Base-by-base conservation (phyloP, 805 yeast species). In the Cyberlindnera japonica region DNA sequence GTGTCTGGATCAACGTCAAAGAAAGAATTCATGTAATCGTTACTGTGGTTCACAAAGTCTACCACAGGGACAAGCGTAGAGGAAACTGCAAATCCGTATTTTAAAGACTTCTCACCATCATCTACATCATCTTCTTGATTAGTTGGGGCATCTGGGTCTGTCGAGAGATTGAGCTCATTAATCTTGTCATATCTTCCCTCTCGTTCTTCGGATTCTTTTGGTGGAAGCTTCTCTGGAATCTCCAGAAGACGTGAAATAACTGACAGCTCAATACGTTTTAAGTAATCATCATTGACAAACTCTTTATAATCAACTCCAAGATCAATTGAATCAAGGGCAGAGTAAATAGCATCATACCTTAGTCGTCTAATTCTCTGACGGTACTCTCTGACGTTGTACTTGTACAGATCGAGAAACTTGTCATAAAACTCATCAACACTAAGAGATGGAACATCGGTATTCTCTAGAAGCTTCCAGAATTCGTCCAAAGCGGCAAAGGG, bases 21-120 rank as follows among this genome's bases (percentile, higher is more conserved):
- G 48, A 64, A 69, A 0, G 83, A 75, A 57, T 79, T 80, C 33
- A 64, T 62, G 20, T 50, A 28, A 16, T 55, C 58, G 41, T 64
- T 65, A 31, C 64, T 61, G 54, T 83, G 91, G 55, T 83, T 83
- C 6, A 74, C 83, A 66, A 75, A 83, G 57, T 83, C 91, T 22
- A 83, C 50, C 1, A 79, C 44, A 1, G 91, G 89, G 1, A 82
- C 85, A 40, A 83, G 55, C 0, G 85, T 72, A 0, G 79, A 68
- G 36, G 74, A 71, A 5, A 74, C 73, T 5, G 57, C 50, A 45
- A 65, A 79, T 32, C 70, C 75, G 11, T 65, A 72, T 11, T 40
- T 27, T 14, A 19, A n/a, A 18, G 28, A 31, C 11, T 31, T 28
- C 13, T 33, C 41, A 5, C 40, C 47, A n/a, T 5, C 8, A 5